phyloP scores from a whole-genome alignment of 257 asterid genomes.

The Salvia miltiorrhiza region DNA sequence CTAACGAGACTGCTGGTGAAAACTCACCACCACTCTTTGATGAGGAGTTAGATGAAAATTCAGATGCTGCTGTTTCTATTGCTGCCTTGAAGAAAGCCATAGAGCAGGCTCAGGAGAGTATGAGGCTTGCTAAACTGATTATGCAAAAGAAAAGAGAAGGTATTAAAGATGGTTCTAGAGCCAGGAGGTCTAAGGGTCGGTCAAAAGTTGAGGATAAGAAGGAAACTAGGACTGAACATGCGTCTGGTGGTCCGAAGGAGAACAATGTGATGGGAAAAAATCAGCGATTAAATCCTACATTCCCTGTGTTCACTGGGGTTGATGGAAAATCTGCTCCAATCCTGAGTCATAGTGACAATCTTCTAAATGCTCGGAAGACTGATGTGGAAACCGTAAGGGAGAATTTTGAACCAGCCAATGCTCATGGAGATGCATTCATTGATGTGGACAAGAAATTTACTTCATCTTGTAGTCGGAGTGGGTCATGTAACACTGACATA shows the following conservation, averaged over 20 bases:
- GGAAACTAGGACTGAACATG: constrained; percentile 27
- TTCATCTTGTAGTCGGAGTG: constrained; percentile 26
- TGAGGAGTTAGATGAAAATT: constrained; percentile 77
- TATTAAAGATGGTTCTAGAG: constrained; percentile 36
- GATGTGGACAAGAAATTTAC: constrained; percentile 13
- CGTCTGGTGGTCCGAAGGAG: constrained; percentile 23
- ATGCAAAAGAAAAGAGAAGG: constrained; percentile 65
- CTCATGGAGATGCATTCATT: constrained; percentile 29
- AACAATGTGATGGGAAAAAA: constrained; percentile 15
- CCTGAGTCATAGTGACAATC: constrained; percentile 22
- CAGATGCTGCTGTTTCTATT: constrained; percentile 75
- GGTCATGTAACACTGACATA: constrained; percentile 15
- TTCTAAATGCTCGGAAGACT: constrained; percentile 22
- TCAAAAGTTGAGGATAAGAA: constrained; percentile 35
- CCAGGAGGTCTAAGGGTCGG: constrained; percentile 34
- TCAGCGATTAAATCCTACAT: constrained; percentile 24
- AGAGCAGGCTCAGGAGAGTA: constrained; percentile 88
- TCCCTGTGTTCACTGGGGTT: constrained; percentile 18
- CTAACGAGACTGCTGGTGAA: constrained; percentile 31
- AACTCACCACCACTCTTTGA: constrained; percentile 43
- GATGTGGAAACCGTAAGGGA: constrained; percentile 30
- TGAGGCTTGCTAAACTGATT: constrained; percentile 67
- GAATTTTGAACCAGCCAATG: constrained; percentile 39
- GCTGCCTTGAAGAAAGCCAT: constrained; percentile 81
- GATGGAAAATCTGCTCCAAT: constrained; percentile 32